Evolutionary conservation across 345 rosid species (phyloP).

Genomic region (Passiflora organensis): DNA sequence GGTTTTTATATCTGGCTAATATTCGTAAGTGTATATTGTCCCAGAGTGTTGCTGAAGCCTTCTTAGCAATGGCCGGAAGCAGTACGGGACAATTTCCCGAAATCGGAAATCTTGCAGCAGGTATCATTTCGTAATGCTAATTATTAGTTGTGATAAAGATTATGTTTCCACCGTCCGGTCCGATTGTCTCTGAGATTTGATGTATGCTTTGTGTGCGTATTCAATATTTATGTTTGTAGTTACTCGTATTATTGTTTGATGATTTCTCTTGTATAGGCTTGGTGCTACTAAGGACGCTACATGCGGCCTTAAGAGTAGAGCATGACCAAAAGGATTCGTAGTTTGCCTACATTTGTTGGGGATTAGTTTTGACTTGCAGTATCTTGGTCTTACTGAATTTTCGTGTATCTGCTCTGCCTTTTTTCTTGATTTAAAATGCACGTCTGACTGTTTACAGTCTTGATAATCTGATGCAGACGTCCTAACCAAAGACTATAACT

Average conservation of each 20-base stretch:
- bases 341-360: background rate
- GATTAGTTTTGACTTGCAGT: background rate
- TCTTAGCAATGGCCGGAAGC: constrained; percentile 30
- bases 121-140: constrained; percentile 22
- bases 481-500: constrained; percentile 62
- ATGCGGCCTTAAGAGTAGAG: too few relatives aligned
- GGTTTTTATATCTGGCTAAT: too few relatives aligned
- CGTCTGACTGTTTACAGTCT: background rate
- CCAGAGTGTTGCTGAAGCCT: constrained; percentile 12
- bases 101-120: constrained; percentile 70
- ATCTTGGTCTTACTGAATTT: background rate
- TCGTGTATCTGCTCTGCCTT: background rate
- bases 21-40: background rate
- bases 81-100: constrained; percentile 69
- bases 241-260: background rate
- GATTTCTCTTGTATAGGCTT: too few relatives aligned
- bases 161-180: too few relatives aligned
- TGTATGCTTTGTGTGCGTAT: background rate
- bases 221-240: background rate
- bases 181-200: background rate
- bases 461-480: constrained; percentile 47
- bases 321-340: background rate
- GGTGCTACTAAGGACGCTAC: too few relatives aligned
- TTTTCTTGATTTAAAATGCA: too few relatives aligned
- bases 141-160: too few relatives aligned